A percentile compares a stretch with the other conserved stretches of the same genome.
Conservation (phyloP, 2,329 filamentous ascomycete genomes). For the Dendrostoma leiphaemia region DNA sequence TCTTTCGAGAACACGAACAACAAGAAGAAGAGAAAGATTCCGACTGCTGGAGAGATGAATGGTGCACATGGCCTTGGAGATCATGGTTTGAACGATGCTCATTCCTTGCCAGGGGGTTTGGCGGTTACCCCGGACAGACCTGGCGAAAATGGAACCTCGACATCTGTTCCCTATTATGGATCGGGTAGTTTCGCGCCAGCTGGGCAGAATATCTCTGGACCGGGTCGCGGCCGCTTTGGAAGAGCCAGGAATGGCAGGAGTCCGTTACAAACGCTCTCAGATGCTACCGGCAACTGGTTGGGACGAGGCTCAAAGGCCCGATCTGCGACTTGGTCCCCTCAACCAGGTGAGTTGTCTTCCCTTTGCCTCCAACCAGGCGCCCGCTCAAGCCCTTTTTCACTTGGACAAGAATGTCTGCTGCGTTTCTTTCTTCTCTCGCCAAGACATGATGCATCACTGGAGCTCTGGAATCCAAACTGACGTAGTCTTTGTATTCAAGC, state of each 20-base stretch:
- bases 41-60: constrained; percentile 71
- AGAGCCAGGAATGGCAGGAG: constrained; percentile 61
- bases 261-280: constrained; percentile 58
- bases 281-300: constrained; percentile 57
- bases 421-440: not conserved
- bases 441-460: not conserved
- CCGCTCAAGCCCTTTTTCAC: not conserved
- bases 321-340: constrained; percentile 42
- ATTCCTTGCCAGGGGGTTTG: constrained; percentile 27
- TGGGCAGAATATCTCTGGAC: constrained; percentile 74
- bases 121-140: constrained; percentile 25
- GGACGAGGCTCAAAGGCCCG: constrained; percentile 46
- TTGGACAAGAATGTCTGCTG: not conserved
- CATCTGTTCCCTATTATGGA: constrained; percentile 36
- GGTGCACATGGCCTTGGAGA: constrained; percentile 33
- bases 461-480: constrained; percentile 21
- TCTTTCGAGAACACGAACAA: constrained; percentile 98
- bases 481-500: constrained; percentile 23
- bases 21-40: constrained; percentile 98
- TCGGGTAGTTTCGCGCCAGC: constrained; percentile 53
- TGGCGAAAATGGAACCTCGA: constrained; percentile 17
- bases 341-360: constrained; percentile 42
- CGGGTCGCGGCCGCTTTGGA: constrained; percentile 82
- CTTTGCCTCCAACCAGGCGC: not conserved
- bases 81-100: constrained; percentile 30